Conservation (phyloP, 225 moss, liverwort and hornwort species). For the Neckera pumila region DNA sequence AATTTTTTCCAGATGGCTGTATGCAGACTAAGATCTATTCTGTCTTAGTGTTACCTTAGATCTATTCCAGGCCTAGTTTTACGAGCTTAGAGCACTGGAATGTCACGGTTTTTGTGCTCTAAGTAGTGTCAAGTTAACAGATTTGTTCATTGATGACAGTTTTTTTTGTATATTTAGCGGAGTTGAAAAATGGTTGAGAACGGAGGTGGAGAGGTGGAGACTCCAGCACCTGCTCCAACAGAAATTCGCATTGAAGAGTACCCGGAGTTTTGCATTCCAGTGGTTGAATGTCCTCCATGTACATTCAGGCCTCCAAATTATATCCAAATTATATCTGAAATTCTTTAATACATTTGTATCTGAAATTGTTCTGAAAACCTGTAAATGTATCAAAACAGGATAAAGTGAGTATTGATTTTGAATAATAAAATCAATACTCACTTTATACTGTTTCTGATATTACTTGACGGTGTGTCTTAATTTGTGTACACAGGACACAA, state of each 20-base stretch:
- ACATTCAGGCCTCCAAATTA: neutral
- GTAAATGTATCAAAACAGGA: too few relatives aligned
- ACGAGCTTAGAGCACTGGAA: neutral
- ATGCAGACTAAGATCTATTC: neutral
- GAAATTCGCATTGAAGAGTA: constrained; percentile 7
- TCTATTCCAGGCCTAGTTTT: neutral
- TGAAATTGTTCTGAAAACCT: too few relatives aligned
- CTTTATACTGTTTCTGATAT: neutral
- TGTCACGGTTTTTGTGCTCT: neutral
- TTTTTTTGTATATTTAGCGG: too few relatives aligned
- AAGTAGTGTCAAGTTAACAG: too few relatives aligned
- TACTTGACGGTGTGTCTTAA: too few relatives aligned
- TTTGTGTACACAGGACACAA: neutral
- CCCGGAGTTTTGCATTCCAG: neutral
- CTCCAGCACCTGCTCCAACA: neutral
- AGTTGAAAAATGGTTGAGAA: neutral
- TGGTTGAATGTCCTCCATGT: constrained; percentile 5
- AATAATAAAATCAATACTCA: neutral
- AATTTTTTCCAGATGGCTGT: neutral
- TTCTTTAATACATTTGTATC: too few relatives aligned
- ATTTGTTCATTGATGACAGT: neutral
- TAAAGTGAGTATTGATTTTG: too few relatives aligned
- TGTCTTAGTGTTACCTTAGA: neutral
- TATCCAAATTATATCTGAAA: neutral
- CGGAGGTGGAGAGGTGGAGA: neutral